A percentile compares a stretch with the other conserved stretches of the same genome.
Conservation (phyloP, 176 grass and related monocot genomes). For the Bothriochloa decipiens region DNA sequence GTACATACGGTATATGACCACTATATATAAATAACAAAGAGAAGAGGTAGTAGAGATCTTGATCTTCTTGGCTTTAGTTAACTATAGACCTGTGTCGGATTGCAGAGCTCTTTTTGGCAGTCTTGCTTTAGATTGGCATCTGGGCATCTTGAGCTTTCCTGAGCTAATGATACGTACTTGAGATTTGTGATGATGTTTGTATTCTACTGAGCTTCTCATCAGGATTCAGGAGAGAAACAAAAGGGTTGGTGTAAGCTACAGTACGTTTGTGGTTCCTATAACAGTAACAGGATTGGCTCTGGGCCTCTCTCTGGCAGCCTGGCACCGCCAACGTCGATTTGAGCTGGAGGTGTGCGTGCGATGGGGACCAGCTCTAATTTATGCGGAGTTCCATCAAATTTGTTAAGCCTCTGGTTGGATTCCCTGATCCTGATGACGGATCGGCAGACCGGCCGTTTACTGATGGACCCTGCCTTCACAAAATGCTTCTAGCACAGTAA, state of each 20-base stretch:
- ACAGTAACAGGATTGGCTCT: not conserved
- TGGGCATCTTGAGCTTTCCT: not conserved
- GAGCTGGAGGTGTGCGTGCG: not conserved
- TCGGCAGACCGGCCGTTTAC: not conserved
- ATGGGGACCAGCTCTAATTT: conserved; percentile 14
- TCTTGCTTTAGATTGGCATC: conserved; percentile 31
- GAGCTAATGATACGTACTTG: conserved; percentile 1
- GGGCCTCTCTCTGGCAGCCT: not conserved
- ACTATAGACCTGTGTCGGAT: conserved; percentile 17
- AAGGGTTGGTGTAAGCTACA: not conserved
- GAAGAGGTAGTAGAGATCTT: conserved; percentile 29
- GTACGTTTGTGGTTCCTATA: too few species aligned
- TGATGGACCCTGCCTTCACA: not conserved
- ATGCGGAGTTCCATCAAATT: not conserved
- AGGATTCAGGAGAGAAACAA: not conserved
- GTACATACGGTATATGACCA: not conserved
- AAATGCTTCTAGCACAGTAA: conserved; percentile 12
- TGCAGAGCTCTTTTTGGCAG: conserved; percentile 12
- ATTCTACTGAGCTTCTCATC: not conserved
- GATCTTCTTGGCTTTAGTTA: conserved; percentile 35
- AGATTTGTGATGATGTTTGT: not conserved
- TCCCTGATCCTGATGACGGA: not conserved
- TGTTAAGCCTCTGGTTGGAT: conserved; percentile 26
- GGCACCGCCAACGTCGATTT: not conserved
- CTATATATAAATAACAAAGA: not conserved